These are phyloP conservation scores for Alisma plantagoaquatica DNA, from an alignment of 106 monocot genomes.

Conservation along the genomic window DNA sequence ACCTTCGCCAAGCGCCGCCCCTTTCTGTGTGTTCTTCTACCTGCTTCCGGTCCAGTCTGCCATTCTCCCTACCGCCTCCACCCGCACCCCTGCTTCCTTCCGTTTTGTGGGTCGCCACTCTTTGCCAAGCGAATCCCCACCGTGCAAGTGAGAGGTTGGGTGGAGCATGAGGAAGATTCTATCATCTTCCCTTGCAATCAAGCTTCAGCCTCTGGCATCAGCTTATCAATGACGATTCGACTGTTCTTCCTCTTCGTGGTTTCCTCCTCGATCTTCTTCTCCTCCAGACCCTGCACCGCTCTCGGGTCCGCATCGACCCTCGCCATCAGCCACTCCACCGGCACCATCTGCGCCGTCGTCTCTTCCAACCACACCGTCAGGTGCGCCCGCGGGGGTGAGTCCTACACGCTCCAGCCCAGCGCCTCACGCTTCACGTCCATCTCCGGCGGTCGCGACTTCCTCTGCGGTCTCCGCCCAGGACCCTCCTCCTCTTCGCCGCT, in stretches of 20 bases:
- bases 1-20: no score
- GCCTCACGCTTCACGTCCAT: conserved; percentile 15
- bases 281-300: conserved; percentile 5
- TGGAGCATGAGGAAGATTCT: no score
- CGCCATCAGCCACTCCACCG: conserved; percentile 16
- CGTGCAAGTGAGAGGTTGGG: no score
- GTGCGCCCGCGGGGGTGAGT: conserved; percentile 11
- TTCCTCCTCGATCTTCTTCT: not conserved
- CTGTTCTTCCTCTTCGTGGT: conserved; percentile 16
- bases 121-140: no score
- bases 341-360: conserved; percentile 38
- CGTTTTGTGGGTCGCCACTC: no score
- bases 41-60: no score
- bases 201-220: no score
- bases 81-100: no score
- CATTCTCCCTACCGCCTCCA: no score
- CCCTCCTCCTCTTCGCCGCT: conserved; percentile 4
- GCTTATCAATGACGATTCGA: no score
- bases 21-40: no score
- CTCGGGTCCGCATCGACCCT: conserved; percentile 25
- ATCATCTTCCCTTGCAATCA: no score
- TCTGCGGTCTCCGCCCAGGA: conserved; percentile 15
- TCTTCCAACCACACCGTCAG: conserved; percentile 8
- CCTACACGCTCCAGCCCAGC: conserved; percentile 8
- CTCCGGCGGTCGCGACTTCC: conserved; percentile 11